These are phyloP conservation scores for Trichosporon asahii DNA, from an alignment of 1,284 basidiomycete species.

Conservation along the genomic window DNA sequence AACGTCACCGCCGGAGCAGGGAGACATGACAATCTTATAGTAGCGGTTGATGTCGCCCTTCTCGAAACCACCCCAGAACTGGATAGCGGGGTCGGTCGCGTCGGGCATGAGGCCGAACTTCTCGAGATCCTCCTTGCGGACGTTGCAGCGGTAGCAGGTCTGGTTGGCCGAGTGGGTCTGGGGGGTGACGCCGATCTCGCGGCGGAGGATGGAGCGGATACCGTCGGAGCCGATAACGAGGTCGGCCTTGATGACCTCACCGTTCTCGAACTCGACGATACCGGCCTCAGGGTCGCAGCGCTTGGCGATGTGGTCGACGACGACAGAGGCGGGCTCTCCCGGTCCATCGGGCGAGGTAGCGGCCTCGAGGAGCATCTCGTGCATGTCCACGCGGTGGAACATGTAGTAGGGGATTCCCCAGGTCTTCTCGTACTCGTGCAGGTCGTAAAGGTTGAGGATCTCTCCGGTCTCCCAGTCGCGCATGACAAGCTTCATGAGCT, in stretches of 20 bases:
- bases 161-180: conserved; percentile 45
- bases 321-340: conserved; percentile 35
- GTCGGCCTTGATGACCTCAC: conserved; percentile 40
- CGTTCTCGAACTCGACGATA: conserved; percentile 46
- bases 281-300: conserved; percentile 40
- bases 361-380: conserved; percentile 40
- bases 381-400: conserved; percentile 51
- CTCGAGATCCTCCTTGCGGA: conserved; percentile 38
- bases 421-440: conserved; percentile 37
- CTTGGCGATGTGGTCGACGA: conserved; percentile 44
- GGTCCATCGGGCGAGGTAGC: conserved; percentile 38
- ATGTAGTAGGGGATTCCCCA: conserved; percentile 44
- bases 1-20: conserved; percentile 43
- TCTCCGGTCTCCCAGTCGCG: conserved; percentile 43
- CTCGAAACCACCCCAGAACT: conserved; percentile 51
- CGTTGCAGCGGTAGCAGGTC: conserved; percentile 53
- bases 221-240: conserved; percentile 51
- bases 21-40: conserved; percentile 53
- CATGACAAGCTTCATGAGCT: conserved; percentile 40
- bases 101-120: conserved; percentile 45
- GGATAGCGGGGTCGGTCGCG: conserved; percentile 46
- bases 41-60: conserved; percentile 36
- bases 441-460: conserved; percentile 37
- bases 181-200: conserved; percentile 36
- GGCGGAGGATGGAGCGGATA: conserved; percentile 40